Evolutionary conservation across 257 asterid species (phyloP), one percentile per base, ranked within the genome.

Genomic region (Gentiana straminea): DNA sequence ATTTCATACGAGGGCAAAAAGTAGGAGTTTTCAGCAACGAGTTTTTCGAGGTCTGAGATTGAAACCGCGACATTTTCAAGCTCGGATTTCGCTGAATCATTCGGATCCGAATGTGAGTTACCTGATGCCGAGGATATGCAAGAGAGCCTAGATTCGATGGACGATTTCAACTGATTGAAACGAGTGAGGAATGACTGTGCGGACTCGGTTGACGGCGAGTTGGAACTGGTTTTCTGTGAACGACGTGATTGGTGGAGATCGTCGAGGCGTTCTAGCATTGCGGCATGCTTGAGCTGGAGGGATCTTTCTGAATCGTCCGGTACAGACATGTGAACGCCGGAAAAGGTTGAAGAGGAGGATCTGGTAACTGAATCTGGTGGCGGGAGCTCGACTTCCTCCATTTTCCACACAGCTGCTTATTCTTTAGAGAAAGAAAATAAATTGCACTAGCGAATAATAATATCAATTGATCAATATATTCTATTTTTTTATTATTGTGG

Each of bases 261-360:
- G 32, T 89, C 69, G 58, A 91, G 87, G 55, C 92, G 94, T 64
- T 82, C 94, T 33, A 87, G 66, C 98, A 91, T 87, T 37, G 86
- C 91, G 7, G 82, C 84, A 61, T 77, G 94, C 77, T 86, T 86
- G 33, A 77, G 81, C 51, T 80, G 77, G 43, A 86, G 76, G 57
- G 64, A 8, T 10, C 46, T 41, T 5, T 41, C 46, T 45, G 60
- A 35, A 49, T 60, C 79, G 38, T 37, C 57, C 39, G 56, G 33
- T 36, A 60, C 57, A 3, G 57, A 38, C 12, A 24, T 37, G 41
- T 64, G 13, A 44, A 54, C 48, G 61, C 73, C 13, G 56, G 63
- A 49, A 45, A 63, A 3, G 58, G 49, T 12, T 1, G 34, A 12
- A 33, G 51, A n/a, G 44, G 63, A 1, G 38, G 38, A 12, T 10